These are phyloP conservation scores for Magnusiomyces ingens DNA, from an alignment of 1,139 yeast genomes.

Conservation along the genomic window DNA sequence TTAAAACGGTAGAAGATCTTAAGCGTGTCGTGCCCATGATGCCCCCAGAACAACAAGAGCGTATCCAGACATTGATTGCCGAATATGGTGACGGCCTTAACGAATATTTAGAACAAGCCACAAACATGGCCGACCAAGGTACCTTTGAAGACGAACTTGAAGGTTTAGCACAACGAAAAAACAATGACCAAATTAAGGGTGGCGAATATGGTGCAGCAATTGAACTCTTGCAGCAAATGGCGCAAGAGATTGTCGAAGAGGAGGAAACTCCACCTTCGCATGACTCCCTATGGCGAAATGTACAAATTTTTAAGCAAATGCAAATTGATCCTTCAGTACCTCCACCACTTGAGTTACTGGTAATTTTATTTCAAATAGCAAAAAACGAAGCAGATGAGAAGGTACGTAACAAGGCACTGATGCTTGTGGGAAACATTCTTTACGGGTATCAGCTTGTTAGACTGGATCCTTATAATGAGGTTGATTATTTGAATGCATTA, in stretches of 20 bases:
- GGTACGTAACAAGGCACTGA: slow-evolving; percentile 20
- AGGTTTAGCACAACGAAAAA: neutral
- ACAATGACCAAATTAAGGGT: neutral
- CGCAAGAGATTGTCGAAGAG: slow-evolving; percentile 7
- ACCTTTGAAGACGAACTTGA: slow-evolving; percentile 2
- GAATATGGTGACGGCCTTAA: slow-evolving; percentile 13
- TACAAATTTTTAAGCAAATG: slow-evolving; percentile 11
- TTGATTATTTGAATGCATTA: slow-evolving; percentile 31
- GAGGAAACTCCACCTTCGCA: slow-evolving; percentile 3
- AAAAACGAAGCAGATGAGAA: slow-evolving; percentile 10
- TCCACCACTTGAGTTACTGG: slow-evolving; percentile 14
- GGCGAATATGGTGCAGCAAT: slow-evolving; percentile 11
- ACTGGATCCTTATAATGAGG: slow-evolving; percentile 34
- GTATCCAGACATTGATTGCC: slow-evolving; percentile 6
- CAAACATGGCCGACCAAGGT: slow-evolving; percentile 9
- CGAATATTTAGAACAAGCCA: slow-evolving; percentile 6
- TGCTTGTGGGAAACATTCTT: slow-evolving; percentile 26
- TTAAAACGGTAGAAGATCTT: slow-evolving; percentile 9
- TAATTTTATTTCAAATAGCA: slow-evolving; percentile 14
- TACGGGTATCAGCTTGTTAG: slow-evolving; percentile 29
- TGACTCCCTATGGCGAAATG: slow-evolving; percentile 11
- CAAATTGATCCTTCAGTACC: slow-evolving; percentile 5
- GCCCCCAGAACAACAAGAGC: slow-evolving; percentile 11
- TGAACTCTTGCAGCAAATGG: slow-evolving; percentile 9
- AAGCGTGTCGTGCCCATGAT: slow-evolving; percentile 11